These are phyloP conservation scores for Polytrichum formosum DNA, from an alignment of 225 moss, liverwort and hornwort species.

Conservation along the genomic window DNA sequence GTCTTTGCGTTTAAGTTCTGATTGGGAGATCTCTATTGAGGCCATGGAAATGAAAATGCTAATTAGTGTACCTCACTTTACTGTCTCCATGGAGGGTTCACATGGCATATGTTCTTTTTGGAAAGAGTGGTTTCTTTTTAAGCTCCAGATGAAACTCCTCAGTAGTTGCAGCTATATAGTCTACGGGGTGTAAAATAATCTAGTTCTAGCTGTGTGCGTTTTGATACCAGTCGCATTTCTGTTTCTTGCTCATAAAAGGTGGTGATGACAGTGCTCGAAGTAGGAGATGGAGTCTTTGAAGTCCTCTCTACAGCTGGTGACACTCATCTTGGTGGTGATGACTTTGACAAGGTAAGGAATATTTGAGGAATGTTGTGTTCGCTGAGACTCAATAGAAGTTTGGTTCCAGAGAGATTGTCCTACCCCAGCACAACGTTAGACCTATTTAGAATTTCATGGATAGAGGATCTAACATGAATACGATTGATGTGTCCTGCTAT, in stretches of 20 bases:
- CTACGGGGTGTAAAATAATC: neutral
- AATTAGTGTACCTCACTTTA: too few relatives aligned
- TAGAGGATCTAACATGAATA: too few relatives aligned
- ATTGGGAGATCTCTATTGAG: too few relatives aligned
- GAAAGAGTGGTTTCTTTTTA: too few relatives aligned
- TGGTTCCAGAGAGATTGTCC: neutral
- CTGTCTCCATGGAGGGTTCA: too few relatives aligned
- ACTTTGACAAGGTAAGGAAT: slow-evolving; percentile 79
- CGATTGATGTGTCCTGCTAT: too few relatives aligned
- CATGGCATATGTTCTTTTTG: too few relatives aligned
- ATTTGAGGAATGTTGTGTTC: neutral
- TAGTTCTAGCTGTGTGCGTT: neutral
- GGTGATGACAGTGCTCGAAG: slow-evolving; percentile 63
- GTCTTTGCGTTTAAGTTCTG: too few relatives aligned
- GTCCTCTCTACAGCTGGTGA: slow-evolving; percentile 87
- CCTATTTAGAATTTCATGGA: neutral
- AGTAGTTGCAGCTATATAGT: neutral
- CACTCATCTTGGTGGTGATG: slow-evolving; percentile 92
- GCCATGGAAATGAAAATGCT: too few relatives aligned
- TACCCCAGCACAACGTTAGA: neutral
- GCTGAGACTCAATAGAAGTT: neutral
- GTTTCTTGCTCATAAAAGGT: slow-evolving; percentile 13
- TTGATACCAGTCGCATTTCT: neutral
- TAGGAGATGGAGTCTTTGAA: slow-evolving; percentile 92
- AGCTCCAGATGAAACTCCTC: too few relatives aligned